Evolutionary conservation across 176 grass and related monocot species (phyloP).

Genomic region (Olyra latifolia): DNA sequence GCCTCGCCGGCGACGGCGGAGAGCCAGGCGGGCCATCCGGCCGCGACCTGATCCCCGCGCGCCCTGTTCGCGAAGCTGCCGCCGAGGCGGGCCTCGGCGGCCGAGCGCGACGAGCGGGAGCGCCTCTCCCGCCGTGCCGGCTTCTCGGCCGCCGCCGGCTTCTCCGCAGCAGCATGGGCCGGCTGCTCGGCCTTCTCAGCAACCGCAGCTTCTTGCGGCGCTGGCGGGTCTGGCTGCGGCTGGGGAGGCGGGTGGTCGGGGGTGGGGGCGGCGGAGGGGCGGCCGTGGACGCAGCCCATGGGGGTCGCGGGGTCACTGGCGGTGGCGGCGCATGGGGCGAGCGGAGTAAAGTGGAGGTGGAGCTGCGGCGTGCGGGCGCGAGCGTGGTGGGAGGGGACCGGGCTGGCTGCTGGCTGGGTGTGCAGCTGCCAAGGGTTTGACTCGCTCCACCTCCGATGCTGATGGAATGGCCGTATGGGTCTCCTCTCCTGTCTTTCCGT

Average conservation of each 20-base stretch:
- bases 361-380: too few species aligned
- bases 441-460: constrained; percentile 16
- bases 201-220: constrained; percentile 20
- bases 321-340: constrained; percentile 38
- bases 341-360: constrained; percentile 13
- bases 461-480: not conserved
- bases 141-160: constrained; percentile 28
- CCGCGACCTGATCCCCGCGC: constrained; percentile 70
- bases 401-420: constrained; percentile 25
- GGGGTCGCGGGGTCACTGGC: constrained; percentile 37
- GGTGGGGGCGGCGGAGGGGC: constrained; percentile 39
- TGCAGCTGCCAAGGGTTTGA: constrained; percentile 41
- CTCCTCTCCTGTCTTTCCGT: not conserved
- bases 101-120: constrained; percentile 29
- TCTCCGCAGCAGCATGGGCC: not conserved
- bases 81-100: constrained; percentile 14
- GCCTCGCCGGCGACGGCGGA: constrained; percentile 73
- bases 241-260: constrained; percentile 39
- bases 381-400: constrained; percentile 19
- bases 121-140: constrained; percentile 40
- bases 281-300: constrained; percentile 83
- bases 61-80: constrained; percentile 69
- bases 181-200: constrained; percentile 18
- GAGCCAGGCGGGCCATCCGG: constrained; percentile 83
- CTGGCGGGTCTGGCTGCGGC: constrained; percentile 27